phyloP scores from a whole-genome alignment of 495 filamentous ascomycete genomes.

The Aspergillus haitiensis region DNA sequence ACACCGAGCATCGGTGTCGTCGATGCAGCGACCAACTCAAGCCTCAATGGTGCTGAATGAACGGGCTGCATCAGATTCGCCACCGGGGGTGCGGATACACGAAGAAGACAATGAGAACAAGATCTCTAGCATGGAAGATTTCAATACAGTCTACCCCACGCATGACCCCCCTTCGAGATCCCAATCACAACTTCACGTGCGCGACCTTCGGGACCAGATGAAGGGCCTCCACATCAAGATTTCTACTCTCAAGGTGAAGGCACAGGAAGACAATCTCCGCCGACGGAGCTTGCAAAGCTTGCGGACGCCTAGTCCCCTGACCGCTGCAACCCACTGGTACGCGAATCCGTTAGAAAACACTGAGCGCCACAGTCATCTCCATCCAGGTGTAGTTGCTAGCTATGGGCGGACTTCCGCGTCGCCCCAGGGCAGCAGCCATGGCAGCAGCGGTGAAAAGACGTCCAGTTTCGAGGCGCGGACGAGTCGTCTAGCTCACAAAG shows the following conservation, averaged over 20 bases:
- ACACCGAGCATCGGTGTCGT: slow-evolving; percentile 40
- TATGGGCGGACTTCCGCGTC: slow-evolving; percentile 30
- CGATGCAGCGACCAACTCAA: slow-evolving; percentile 25
- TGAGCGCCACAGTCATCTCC: slow-evolving; percentile 26
- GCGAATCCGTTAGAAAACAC: slow-evolving; percentile 50
- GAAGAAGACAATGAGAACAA: slow-evolving; percentile 25
- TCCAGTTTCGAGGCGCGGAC: slow-evolving; percentile 1
- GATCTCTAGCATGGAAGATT: slow-evolving; percentile 34
- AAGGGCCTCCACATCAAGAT: slow-evolving; percentile 90
- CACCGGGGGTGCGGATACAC: slow-evolving; percentile 35
- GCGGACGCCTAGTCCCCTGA: slow-evolving; percentile 82
- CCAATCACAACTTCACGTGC: slow-evolving; percentile 66
- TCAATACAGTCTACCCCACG: slow-evolving; percentile 39
- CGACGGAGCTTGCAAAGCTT: slow-evolving; percentile 82
- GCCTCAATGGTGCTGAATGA: slow-evolving; percentile 17
- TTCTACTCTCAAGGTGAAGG: slow-evolving; percentile 77
- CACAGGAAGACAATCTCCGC: slow-evolving; percentile 77
- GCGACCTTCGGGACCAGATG: slow-evolving; percentile 88
- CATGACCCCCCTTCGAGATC: slow-evolving; percentile 43
- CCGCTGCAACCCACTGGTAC: slow-evolving; percentile 76
- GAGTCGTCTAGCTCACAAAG: slow-evolving; percentile 3
- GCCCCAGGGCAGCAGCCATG: slow-evolving; percentile 30
- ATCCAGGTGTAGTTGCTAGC: slow-evolving; percentile 34
- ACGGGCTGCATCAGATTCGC: slow-evolving; percentile 26
- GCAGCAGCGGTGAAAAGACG: slow-evolving; percentile 24